Evolutionary conservation across 306 rosid genomes (phyloP), one percentile per base, ranked within the genome.

Genomic region (Sphenostylis stenocarpa): DNA sequence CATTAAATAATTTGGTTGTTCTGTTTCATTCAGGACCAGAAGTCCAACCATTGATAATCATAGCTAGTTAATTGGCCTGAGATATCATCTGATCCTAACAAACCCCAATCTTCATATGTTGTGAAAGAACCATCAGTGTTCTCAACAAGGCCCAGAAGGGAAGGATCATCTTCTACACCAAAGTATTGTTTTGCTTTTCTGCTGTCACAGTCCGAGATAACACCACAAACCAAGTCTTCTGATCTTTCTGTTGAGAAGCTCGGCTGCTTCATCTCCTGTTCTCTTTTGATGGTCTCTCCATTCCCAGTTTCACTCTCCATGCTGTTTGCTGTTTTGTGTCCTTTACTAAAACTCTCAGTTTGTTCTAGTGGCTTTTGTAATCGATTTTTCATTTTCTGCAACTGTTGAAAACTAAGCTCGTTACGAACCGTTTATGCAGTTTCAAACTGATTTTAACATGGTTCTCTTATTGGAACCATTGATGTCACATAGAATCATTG

Each of bases 31-130:
- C 85, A 94, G 68, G 96, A 84, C 97, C 96, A 90, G 45, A 93
- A 94, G 55, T 91, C 93, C 98, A 97, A 90, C 98, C 91, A 94
- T 82, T 88, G 91, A 41, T 73, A 84, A 68, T 71, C 89, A 78
- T 4, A 41, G 16, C 84, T 13, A 36, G 33, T 82, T 9, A 93
- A 81, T 51, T 86, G 88, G 56, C 79, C 83, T 55, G 90, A 82
- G 15, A 94, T 80, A 56, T 85, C 85, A 48, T 86, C 84, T 9
- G 96, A 84, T 45, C 89, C 90, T 80, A 91, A 81, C 31, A 75
- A 80, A 20, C 86, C 57, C 98, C 98, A 94, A 69, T 83, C 88
- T 77, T 92, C 94, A 24, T 88, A 77, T 75, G 97, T 90, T 31
- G 91, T 87, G 57, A 91, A 51, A 45, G 91, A 87, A 55, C 90